phyloP scores from a whole-genome alignment of 192 early-diverging fungal genomes.

The Backusella morwellensis region DNA sequence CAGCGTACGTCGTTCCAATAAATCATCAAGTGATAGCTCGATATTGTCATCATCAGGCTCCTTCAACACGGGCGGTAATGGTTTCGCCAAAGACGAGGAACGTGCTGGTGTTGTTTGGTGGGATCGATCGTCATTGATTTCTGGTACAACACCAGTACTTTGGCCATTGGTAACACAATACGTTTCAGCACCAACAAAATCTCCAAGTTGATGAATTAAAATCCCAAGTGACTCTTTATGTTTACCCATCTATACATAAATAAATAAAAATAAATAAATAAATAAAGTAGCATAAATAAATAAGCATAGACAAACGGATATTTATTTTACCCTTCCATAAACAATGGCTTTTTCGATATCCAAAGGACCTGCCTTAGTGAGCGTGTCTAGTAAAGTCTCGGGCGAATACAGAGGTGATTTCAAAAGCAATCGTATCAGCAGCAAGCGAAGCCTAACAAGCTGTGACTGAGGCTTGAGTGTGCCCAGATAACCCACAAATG shows the following conservation, averaged over 20 bases:
- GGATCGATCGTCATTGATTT: not conserved
- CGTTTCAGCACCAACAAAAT: slow-evolving; percentile 53
- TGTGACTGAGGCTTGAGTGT: not conserved
- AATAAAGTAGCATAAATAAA: not conserved
- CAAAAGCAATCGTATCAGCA: slow-evolving; percentile 44
- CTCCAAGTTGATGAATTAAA: slow-evolving; percentile 45
- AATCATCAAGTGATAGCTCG: slow-evolving; percentile 6
- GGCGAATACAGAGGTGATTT: slow-evolving; percentile 34
- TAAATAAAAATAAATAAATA: not conserved
- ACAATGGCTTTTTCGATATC: slow-evolving; percentile 47
- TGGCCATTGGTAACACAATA: slow-evolving; percentile 51
- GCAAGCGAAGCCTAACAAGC: slow-evolving; percentile 23
- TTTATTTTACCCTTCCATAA: slow-evolving; percentile 42
- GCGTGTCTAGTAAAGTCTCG: slow-evolving; percentile 29
- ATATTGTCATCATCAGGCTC: not conserved
- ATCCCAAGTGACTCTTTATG: slow-evolving; percentile 45
- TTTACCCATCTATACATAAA: slow-evolving; percentile 32
- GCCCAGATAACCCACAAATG: slow-evolving; percentile 20
- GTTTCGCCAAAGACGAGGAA: slow-evolving; percentile 20
- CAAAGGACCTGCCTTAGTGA: slow-evolving; percentile 35
- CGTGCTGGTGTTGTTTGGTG: not conserved
- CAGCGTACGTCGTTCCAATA: slow-evolving; percentile 27
- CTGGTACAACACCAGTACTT: slow-evolving; percentile 25
- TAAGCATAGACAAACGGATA: not conserved
- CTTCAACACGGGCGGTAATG: not conserved